phyloP scores from a whole-genome alignment of 805 yeast species.

The Candida golubevii region DNA sequence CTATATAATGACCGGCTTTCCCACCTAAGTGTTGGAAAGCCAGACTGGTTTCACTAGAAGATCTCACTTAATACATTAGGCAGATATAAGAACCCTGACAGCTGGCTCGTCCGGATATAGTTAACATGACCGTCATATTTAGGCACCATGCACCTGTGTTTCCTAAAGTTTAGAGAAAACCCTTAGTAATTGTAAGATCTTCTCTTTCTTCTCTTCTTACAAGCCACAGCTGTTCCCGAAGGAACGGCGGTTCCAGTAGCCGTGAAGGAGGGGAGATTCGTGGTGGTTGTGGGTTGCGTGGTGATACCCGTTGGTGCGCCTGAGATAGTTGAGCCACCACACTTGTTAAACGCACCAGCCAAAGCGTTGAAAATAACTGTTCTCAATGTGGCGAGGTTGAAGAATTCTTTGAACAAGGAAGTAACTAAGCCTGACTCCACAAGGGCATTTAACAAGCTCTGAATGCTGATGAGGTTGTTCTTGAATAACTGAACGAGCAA shows the following conservation, averaged over 20 bases:
- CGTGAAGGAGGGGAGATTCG: slow-evolving; percentile 20
- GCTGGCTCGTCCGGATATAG: too few species aligned
- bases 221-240: slow-evolving; percentile 12
- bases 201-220: slow-evolving; percentile 25
- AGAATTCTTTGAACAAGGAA: slow-evolving; percentile 34
- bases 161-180: too few species aligned
- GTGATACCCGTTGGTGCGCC: slow-evolving; percentile 19
- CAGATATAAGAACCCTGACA: too few species aligned
- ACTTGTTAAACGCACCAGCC: slow-evolving; percentile 38
- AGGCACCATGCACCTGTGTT: too few species aligned
- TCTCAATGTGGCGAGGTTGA: slow-evolving; percentile 34
- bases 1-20: too few species aligned
- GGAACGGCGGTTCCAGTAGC: slow-evolving; percentile 20
- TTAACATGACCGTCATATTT: too few species aligned
- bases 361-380: slow-evolving; percentile 40
- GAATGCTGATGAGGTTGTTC: slow-evolving; percentile 25
- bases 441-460: slow-evolving; percentile 27
- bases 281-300: slow-evolving; percentile 22
- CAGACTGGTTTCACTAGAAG: too few species aligned
- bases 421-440: slow-evolving; percentile 36
- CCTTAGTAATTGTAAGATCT: slow-evolving; percentile 22
- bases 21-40: too few species aligned
- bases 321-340: slow-evolving; percentile 28
- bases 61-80: too few species aligned
- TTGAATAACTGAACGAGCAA: slow-evolving; percentile 30